These are phyloP conservation scores for Fraxinus paxiana DNA, from an alignment of 305 asterid genomes.

Conservation along the genomic window DNA sequence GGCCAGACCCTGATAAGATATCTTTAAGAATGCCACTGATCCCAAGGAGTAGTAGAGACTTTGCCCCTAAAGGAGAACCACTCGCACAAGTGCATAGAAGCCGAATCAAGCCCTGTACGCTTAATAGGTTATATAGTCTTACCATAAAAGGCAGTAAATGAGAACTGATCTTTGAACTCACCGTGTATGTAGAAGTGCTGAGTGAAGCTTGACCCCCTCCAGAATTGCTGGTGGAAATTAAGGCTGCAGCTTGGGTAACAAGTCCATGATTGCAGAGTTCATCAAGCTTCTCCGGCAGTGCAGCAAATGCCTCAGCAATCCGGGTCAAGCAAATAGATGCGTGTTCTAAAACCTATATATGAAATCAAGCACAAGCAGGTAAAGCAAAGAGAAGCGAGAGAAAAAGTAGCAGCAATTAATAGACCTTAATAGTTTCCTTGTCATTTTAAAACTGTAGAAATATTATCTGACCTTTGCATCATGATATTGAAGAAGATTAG, in stretches of 20 bases:
- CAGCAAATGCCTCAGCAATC: slow-evolving; percentile 94
- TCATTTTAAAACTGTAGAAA: slow-evolving; percentile 4
- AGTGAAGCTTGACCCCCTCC: slow-evolving; percentile 94
- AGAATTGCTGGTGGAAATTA: slow-evolving; percentile 75
- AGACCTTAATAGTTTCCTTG: not conserved
- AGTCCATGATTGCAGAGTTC: slow-evolving; percentile 93
- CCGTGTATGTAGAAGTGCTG: slow-evolving; percentile 91
- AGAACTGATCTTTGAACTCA: slow-evolving; percentile 26
- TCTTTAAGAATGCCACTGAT: slow-evolving; percentile 93
- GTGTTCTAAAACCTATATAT: slow-evolving; percentile 77
- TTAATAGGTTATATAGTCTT: slow-evolving; percentile 28
- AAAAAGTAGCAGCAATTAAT: not conserved
- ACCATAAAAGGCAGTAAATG: slow-evolving; percentile 11
- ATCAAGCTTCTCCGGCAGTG: slow-evolving; percentile 87
- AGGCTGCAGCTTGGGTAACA: slow-evolving; percentile 83
- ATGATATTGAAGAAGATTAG: slow-evolving; percentile 92
- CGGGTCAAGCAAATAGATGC: slow-evolving; percentile 96
- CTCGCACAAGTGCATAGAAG: slow-evolving; percentile 90
- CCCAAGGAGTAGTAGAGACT: slow-evolving; percentile 80
- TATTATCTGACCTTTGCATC: slow-evolving; percentile 76
- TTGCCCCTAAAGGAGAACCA: slow-evolving; percentile 87
- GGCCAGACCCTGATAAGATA: slow-evolving; percentile 79
- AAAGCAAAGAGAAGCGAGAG: not conserved
- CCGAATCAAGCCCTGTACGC: slow-evolving; percentile 85
- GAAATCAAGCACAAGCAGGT: slow-evolving; percentile 2